Conservation (phyloP, 352 stramenopile genomes). For the Phytophthora crassamura region DNA sequence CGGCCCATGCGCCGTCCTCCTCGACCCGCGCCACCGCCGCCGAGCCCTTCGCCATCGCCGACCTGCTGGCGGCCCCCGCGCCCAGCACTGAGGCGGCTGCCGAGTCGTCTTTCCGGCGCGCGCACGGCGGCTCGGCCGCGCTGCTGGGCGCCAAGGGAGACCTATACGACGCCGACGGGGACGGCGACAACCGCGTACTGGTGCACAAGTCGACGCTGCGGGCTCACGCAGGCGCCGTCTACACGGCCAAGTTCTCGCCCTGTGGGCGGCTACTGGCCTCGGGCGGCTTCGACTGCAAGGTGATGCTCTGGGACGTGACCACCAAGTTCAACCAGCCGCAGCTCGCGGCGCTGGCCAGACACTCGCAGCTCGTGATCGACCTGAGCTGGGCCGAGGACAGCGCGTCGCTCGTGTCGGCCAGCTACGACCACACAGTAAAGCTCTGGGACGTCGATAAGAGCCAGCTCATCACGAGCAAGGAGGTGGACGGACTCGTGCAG, state of each 20-base stretch:
- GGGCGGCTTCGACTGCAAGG: constrained; percentile 81
- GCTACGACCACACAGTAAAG: constrained; percentile 90
- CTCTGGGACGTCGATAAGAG: constrained; percentile 88
- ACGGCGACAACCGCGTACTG: constrained; percentile 72
- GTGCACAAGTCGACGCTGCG: constrained; percentile 86
- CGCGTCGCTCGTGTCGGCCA: constrained; percentile 72
- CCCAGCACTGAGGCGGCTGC: constrained; percentile 40
- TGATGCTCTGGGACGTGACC: constrained; percentile 88
- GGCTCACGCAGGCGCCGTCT: constrained; percentile 79
- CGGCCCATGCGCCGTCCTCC: constrained; percentile 46
- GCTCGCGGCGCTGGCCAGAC: constrained; percentile 73
- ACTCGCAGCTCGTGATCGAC: constrained; percentile 88
- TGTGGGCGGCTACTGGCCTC: constrained; percentile 83
- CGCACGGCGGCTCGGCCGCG: constrained; percentile 36
- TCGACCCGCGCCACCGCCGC: constrained; percentile 33
- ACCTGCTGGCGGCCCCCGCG: constrained; percentile 61
- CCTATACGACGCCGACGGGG: constrained; percentile 54
- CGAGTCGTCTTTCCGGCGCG: constrained; percentile 46
- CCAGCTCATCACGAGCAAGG: constrained; percentile 62
- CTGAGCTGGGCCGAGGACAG: constrained; percentile 87
- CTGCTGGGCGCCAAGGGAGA: constrained; percentile 62
- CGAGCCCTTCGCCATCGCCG: constrained; percentile 76
- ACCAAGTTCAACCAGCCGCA: constrained; percentile 91
- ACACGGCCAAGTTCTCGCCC: constrained; percentile 89
- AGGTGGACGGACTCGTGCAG: constrained; percentile 84